Base-by-base conservation (phyloP, 1,284 basidiomycete species). In the Apiotrichum brassicae region DNA sequence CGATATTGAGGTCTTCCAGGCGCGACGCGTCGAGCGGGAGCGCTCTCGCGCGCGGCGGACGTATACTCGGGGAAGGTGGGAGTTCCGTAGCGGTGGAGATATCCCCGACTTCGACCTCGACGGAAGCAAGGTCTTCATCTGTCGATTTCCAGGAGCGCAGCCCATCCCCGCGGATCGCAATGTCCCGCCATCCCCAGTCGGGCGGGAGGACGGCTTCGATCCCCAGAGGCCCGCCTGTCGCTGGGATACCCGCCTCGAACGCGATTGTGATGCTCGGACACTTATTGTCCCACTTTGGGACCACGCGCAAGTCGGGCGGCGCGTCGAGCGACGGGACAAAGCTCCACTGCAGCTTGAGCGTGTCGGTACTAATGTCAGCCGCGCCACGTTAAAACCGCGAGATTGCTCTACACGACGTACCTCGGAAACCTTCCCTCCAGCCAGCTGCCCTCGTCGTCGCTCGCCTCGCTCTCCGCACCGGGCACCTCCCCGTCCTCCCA, bases 401-500 rank as follows among this genome's bases (percentile, higher is more conserved):
- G n/a, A n/a, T n/a, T n/a, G n/a, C n/a, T n/a, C n/a, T n/a, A n/a
- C n/a, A n/a, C n/a, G n/a, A 53, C 60, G 43, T 28, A 67, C 68
- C 63, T 64, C 35, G 64, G 66, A 43, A 70, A 71, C 33, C 64
- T 44, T 3, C 69, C 69, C 30, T 65, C 61, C 0, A 71, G 57
- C 66, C 64, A 65, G 46, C 56, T 61, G n/a, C 60, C 60, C 5
- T 55, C 58, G 18, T 47, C 35, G 14, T 50, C 58, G 12, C 55
- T 56, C 13, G 56, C 57, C 13, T 56, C 54, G 13, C 58, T 62
- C 0, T 54, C 52, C 14, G 58, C 56, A 9, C 61, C 57, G 1
- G 60, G 40, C 20, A 53, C 58, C 25, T 67, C 65, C 16, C 61
- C 64, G 46, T 65, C 66, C 41, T 67, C 66, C 66, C 68, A 68